Base-by-base conservation (phyloP, 1,284 basidiomycete genomes). In the Rhodotorula sp. region DNA sequence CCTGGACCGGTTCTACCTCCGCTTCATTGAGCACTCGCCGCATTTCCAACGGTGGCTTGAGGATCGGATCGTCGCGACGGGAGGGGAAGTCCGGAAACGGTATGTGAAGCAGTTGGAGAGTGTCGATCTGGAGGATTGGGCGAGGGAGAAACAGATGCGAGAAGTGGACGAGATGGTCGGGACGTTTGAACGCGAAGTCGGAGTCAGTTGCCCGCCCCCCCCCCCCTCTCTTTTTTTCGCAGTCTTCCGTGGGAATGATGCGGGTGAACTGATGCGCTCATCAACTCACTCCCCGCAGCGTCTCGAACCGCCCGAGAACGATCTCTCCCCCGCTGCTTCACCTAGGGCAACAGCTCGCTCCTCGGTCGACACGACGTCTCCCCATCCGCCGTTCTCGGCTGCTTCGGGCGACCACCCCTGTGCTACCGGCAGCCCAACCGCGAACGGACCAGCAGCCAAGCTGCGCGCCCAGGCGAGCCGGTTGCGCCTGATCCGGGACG, bases 1-100 rank as follows among this genome's bases (percentile, higher is more conserved):
- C 1, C 45, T 63, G 34, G 71, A 76, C 34, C 60, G 77, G 0
- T 77, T 78, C 64, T 78, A 78, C 57, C 18, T 61, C 21, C 64
- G 67, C n/a, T 78, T 76, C 49, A 34, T 78, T 16, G 63, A 38
- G 16, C 63, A 60, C 1, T 68, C 72, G 2, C 66, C 52, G 18
- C 54, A 74, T 43, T 74, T 74, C 34, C 64, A 47, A 4, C 57
- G 2, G 19, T 78, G 77, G 77, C 28, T 72, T 47, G 43, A 60
- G 23, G 47, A 54, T 8, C 56, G 77, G 31, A 66, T 62, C n/a
- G 62, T 70, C 23, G 55, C 21, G 8, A 64, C 63, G 28, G 71
- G 68, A 12, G 68, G 62, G 12, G 72, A 70, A 60, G 68, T 73
- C 7, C 54, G 73, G n/a, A 69, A 54, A 49, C 31, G 75, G 34